These are phyloP conservation scores for Diutina siamensis DNA, from an alignment of 1,139 yeast genomes.

Conservation along the genomic window DNA sequence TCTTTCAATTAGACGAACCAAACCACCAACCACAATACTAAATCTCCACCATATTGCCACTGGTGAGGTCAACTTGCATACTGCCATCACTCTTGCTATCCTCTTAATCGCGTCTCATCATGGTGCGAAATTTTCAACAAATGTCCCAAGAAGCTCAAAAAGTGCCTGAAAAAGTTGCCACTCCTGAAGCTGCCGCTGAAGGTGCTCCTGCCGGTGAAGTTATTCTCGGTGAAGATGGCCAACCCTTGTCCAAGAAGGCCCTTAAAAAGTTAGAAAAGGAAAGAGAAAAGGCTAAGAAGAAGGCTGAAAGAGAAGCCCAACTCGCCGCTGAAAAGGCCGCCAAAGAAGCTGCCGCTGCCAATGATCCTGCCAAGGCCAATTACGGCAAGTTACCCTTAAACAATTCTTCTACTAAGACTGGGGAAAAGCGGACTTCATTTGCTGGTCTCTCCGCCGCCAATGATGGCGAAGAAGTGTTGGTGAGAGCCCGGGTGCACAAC, in stretches of 20 bases:
- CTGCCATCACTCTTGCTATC: too few species aligned
- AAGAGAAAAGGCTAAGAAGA: constrained; percentile 82
- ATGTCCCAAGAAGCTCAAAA: constrained; percentile 4
- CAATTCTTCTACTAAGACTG: constrained; percentile 63
- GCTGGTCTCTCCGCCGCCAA: constrained; percentile 44
- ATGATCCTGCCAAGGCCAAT: constrained; percentile 75
- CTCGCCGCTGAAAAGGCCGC: constrained; percentile 81
- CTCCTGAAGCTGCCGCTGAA: not conserved
- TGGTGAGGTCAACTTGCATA: too few species aligned
- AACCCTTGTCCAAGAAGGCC: constrained; percentile 91
- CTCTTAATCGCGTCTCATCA: not conserved
- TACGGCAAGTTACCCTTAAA: constrained; percentile 86
- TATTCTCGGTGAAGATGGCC: constrained; percentile 73
- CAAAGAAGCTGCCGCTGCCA: constrained; percentile 59
- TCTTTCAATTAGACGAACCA: too few species aligned
- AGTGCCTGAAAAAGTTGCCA: not conserved
- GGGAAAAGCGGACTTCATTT: constrained; percentile 46
- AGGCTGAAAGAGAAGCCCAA: constrained; percentile 87
- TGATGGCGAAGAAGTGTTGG: constrained; percentile 69
- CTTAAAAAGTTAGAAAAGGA: constrained; percentile 91
- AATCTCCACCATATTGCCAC: too few species aligned
- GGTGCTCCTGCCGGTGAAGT: constrained; percentile 17
- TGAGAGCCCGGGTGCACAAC: constrained; percentile 91
- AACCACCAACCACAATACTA: too few species aligned
- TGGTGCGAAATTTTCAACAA: constrained; percentile 5